phyloP scores from a whole-genome alignment of 192 early-diverging fungal genomes.

The Lobosporangium transversale region DNA sequence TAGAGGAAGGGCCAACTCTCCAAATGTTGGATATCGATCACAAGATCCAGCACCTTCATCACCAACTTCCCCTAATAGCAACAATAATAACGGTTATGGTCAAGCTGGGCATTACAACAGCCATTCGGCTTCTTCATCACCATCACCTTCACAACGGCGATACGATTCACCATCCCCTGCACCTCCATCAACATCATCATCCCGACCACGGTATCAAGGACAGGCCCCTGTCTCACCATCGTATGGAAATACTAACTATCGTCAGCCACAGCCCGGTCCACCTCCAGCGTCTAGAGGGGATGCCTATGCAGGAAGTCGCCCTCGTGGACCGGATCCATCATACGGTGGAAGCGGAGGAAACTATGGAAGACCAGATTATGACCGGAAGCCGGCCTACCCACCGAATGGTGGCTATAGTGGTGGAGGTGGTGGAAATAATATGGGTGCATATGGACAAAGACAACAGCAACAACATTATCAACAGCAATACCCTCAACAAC shows the following conservation, averaged over 20 bases:
- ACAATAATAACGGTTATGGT: constrained; percentile 5
- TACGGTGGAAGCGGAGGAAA: not conserved
- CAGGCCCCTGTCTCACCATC: constrained; percentile 9
- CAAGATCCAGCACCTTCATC: constrained; percentile 3
- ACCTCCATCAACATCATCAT: not conserved
- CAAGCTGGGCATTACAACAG: constrained; percentile 4
- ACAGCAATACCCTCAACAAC: constrained; percentile 17
- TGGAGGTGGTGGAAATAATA: constrained; percentile 11
- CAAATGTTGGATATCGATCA: constrained; percentile 10
- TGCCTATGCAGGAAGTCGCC: not conserved
- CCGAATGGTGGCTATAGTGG: not conserved
- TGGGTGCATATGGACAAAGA: constrained; percentile 36
- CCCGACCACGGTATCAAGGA: constrained; percentile 1
- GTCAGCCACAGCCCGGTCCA: constrained; percentile 1
- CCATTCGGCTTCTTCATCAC: constrained; percentile 16
- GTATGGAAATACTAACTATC: constrained; percentile 7
- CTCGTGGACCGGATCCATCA: constrained; percentile 12
- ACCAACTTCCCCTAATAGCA: constrained; percentile 1
- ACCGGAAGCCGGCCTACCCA: constrained; percentile 22
- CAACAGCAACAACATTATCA: constrained; percentile 23
- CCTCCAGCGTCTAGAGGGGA: constrained; percentile 5
- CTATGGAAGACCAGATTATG: constrained; percentile 26
- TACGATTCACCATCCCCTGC: constrained; percentile 29
- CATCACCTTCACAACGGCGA: constrained; percentile 26
- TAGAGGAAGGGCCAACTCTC: constrained; percentile 29